phyloP scores from a whole-genome alignment of 768 basidiomycete genomes.

The Macrolepiota fuliginosa region DNA sequence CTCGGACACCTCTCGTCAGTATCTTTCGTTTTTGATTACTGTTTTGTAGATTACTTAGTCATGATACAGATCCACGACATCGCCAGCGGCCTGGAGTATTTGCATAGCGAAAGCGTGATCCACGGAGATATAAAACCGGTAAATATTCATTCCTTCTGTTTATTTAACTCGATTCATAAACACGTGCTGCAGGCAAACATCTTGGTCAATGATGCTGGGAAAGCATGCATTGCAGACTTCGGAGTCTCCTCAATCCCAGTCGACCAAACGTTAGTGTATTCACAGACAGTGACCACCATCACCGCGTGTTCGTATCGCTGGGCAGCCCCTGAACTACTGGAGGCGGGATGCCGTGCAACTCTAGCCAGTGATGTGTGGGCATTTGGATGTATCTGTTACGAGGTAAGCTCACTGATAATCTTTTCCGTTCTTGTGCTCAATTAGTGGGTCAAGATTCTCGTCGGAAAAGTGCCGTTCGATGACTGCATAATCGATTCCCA shows the following conservation, averaged over 20 bases:
- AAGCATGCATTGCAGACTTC: slow-evolving; percentile 17
- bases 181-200: slow-evolving; percentile 12
- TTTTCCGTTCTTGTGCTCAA: background rate
- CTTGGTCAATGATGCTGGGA: slow-evolving; percentile 9
- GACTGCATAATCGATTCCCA: background rate
- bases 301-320: slow-evolving; percentile 11
- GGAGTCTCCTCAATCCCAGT: slow-evolving; percentile 10
- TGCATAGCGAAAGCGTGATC: slow-evolving; percentile 13
- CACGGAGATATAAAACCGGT: slow-evolving; percentile 19
- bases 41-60: too few species aligned
- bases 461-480: background rate
- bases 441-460: background rate
- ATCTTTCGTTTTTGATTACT: background rate
- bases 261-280: slow-evolving; percentile 3
- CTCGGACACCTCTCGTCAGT: slow-evolving; percentile 7
- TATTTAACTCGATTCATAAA: background rate
- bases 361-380: slow-evolving; percentile 18
- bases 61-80: slow-evolving; percentile 15
- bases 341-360: background rate
- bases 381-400: slow-evolving; percentile 16
- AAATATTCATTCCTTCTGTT: background rate
- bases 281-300: background rate
- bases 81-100: slow-evolving; percentile 10
- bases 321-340: slow-evolving; percentile 18
- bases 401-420: slow-evolving; percentile 2